Percentiles rank a stretch among this genome's conserved stretches.
Conservation (phyloP, 345 rosid genomes). For the Diplotaxis tenuifolia region DNA sequence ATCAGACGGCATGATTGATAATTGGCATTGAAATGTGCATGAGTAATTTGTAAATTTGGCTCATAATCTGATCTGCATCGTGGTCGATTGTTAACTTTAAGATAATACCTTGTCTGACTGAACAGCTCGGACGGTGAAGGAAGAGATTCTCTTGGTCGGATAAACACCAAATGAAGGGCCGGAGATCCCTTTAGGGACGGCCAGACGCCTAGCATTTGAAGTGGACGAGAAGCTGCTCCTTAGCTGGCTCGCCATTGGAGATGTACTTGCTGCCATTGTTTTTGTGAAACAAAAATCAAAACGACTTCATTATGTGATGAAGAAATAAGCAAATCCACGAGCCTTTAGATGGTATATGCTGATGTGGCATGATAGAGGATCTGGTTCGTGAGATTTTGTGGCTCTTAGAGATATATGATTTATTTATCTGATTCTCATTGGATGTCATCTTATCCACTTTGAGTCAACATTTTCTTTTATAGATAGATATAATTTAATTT, state of each 20-base stretch:
- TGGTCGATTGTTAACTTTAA: background rate
- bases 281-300: background rate
- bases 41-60: background rate
- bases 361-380: constrained; percentile 33
- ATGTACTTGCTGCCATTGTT: constrained; percentile 55
- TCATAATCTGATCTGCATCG: background rate
- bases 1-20: background rate
- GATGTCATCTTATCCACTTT: constrained; percentile 39
- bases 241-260: constrained; percentile 91
- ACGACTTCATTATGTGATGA: constrained; percentile 2
- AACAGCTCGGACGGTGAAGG: constrained; percentile 72
- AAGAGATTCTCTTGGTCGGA: constrained; percentile 49
- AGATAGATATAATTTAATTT: background rate
- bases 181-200: constrained; percentile 61
- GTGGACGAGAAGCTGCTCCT: constrained; percentile 72
- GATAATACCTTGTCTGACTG: constrained; percentile 62
- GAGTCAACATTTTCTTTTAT: background rate
- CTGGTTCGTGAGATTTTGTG: constrained; percentile 23
- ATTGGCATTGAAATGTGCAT: background rate
- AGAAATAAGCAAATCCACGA: constrained; percentile 27
- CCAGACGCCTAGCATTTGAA: constrained; percentile 41
- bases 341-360: constrained; percentile 30
- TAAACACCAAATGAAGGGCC: constrained; percentile 58
- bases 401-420: constrained; percentile 13
- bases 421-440: constrained; percentile 26